phyloP scores from a whole-genome alignment of 495 filamentous ascomycete genomes.

The Hypoxylon crocopeplum region DNA sequence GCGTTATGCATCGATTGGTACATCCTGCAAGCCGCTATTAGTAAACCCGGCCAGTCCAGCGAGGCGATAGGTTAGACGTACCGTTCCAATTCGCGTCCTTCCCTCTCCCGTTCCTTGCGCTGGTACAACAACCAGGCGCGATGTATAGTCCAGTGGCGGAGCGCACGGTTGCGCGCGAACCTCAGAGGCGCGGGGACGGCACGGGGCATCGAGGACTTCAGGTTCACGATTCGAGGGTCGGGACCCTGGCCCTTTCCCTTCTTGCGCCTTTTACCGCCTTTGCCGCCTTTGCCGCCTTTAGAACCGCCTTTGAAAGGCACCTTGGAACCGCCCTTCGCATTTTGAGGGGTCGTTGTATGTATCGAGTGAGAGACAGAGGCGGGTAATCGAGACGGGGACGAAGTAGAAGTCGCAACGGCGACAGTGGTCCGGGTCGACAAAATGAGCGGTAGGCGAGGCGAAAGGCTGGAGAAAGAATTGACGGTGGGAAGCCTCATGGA shows the following conservation, averaged over 20 bases:
- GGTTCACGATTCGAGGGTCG: conserved; percentile 35
- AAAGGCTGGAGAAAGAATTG: neutral
- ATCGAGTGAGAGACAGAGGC: conserved; percentile 15
- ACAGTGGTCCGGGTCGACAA: conserved; percentile 1
- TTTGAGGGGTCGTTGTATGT: conserved; percentile 22
- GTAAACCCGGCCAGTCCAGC: neutral
- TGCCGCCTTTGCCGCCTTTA: conserved; percentile 5
- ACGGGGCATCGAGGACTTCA: conserved; percentile 40
- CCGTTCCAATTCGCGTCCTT: conserved; percentile 69
- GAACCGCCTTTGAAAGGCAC: too few relatives aligned
- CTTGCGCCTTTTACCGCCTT: conserved; percentile 10
- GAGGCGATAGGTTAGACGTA: conserved; percentile 4
- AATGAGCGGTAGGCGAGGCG: neutral
- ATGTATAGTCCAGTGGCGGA: conserved; percentile 99
- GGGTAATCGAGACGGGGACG: neutral
- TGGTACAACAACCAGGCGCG: conserved; percentile 85
- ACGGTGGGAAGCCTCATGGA: conserved; percentile 22
- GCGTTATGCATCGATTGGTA: conserved; percentile 80
- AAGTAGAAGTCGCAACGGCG: neutral
- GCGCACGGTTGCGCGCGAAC: conserved; percentile 83
- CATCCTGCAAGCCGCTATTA: conserved; percentile 43
- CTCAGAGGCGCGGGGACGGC: conserved; percentile 73
- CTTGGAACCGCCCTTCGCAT: conserved; percentile 4
- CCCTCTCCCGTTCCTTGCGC: conserved; percentile 63
- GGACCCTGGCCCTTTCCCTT: conserved; percentile 18